Evolutionary conservation across 108 stramenopile genomes (phyloP).

Genomic region (Pseudonitzschia delicatissima): DNA sequence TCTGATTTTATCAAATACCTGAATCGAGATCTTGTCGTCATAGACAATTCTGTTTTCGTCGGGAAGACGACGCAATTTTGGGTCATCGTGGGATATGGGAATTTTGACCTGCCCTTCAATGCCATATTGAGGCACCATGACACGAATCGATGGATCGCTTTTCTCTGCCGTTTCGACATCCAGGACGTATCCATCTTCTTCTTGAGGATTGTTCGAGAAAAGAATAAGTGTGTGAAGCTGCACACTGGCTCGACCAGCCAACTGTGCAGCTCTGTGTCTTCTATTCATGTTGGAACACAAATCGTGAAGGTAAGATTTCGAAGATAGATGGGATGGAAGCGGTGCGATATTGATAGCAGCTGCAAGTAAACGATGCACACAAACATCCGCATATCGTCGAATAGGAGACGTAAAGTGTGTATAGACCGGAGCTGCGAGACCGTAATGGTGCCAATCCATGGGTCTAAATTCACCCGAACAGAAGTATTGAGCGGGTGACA

Average conservation of each 20-base stretch:
- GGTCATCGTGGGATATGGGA: slow-evolving; percentile 47
- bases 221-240: slow-evolving; percentile 90
- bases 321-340: slow-evolving; percentile 84
- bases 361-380: slow-evolving; percentile 96
- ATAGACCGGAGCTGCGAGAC: slow-evolving; percentile 98
- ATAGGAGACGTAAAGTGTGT: slow-evolving; percentile 99
- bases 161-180: slow-evolving; percentile 71
- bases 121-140: slow-evolving; percentile 97
- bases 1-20: slow-evolving; percentile 88
- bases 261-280: slow-evolving; percentile 93
- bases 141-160: slow-evolving; percentile 66
- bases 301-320: slow-evolving; percentile 89
- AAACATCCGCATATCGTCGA: slow-evolving; percentile 90
- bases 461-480: slow-evolving; percentile 93
- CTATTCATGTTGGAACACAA: slow-evolving; percentile 96
- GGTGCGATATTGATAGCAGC: slow-evolving; percentile 92
- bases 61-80: slow-evolving; percentile 53
- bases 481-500: slow-evolving; percentile 98
- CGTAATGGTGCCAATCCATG: slow-evolving; percentile 94
- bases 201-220: slow-evolving; percentile 78
- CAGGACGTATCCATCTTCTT: slow-evolving; percentile 93
- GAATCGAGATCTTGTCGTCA: slow-evolving; percentile 52
- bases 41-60: slow-evolving; percentile 60
- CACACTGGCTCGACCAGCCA: slow-evolving; percentile 91
- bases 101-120: slow-evolving; percentile 91